phyloP scores from a whole-genome alignment of 2,329 filamentous ascomycete species.

The Ceratocystis alfenasii region DNA sequence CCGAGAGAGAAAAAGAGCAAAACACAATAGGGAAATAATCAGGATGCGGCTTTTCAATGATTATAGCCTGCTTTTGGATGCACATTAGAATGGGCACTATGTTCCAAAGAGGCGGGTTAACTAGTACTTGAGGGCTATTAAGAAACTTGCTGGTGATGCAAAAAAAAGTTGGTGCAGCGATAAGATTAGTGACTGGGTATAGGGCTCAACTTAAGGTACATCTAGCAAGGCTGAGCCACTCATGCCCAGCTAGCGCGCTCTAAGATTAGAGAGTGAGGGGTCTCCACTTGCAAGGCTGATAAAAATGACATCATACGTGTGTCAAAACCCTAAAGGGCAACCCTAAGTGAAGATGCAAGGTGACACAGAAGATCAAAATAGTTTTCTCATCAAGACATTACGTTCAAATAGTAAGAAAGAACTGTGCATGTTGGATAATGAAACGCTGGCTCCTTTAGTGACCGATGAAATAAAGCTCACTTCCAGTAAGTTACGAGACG shows the following conservation, averaged over 20 bases:
- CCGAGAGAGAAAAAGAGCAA: not conserved
- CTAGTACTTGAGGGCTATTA: not conserved
- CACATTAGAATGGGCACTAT: not conserved
- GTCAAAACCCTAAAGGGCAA: not conserved
- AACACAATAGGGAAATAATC: not conserved
- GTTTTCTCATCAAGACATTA: not conserved
- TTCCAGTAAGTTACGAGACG: no score
- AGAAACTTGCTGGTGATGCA: not conserved
- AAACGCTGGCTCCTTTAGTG: no score
- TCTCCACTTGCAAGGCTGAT: slow-evolving; percentile 3
- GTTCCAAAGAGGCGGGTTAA: not conserved
- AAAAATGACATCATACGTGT: not conserved
- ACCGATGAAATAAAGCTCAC: no score
- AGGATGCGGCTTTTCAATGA: not conserved
- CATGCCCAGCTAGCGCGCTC: not conserved
- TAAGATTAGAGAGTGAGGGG: not conserved
- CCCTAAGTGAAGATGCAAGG: not conserved
- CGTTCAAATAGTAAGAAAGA: no score
- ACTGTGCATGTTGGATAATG: no score
- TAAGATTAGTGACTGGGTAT: slow-evolving; percentile 6
- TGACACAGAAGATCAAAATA: not conserved
- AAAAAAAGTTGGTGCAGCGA: slow-evolving; percentile 1
- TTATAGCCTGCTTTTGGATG: not conserved
- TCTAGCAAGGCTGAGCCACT: not conserved
- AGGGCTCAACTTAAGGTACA: not conserved